Evolutionary conservation across 2,329 filamentous ascomycete species (phyloP).

Genomic region (Fusarium proliferatum): DNA sequence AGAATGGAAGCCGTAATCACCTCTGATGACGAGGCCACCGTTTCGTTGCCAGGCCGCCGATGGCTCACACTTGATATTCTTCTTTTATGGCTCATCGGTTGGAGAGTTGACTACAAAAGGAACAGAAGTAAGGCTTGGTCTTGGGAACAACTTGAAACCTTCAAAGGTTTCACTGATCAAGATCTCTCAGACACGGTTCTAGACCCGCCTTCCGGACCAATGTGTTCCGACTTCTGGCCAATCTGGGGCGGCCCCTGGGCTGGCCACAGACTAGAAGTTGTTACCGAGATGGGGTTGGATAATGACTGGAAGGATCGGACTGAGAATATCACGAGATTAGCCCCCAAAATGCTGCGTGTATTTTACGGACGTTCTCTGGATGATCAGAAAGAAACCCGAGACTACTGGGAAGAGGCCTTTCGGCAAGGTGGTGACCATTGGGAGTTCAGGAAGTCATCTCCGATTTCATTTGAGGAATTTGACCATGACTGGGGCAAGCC

Average conservation of each 20-base stretch:
- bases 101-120: background rate
- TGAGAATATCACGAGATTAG: background rate
- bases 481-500: background rate
- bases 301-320: conserved; percentile 6
- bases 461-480: too few relatives aligned
- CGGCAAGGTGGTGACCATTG: background rate
- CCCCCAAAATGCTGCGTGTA: background rate
- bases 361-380: background rate
- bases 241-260: conserved; percentile 19
- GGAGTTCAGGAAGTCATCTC: background rate
- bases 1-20: conserved; percentile 9
- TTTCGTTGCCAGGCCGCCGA: background rate
- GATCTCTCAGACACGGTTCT: background rate
- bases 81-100: conserved; percentile 18
- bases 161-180: background rate
- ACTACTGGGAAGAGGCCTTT: background rate
- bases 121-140: background rate
- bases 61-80: conserved; percentile 27
- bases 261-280: conserved; percentile 6
- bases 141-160: conserved; percentile 6
- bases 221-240: background rate
- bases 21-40: background rate
- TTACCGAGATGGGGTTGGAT: background rate
- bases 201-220: background rate
- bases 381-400: background rate